These are phyloP conservation scores for Suillus ampliporus DNA, from an alignment of 768 basidiomycete species.

Conservation along the genomic window DNA sequence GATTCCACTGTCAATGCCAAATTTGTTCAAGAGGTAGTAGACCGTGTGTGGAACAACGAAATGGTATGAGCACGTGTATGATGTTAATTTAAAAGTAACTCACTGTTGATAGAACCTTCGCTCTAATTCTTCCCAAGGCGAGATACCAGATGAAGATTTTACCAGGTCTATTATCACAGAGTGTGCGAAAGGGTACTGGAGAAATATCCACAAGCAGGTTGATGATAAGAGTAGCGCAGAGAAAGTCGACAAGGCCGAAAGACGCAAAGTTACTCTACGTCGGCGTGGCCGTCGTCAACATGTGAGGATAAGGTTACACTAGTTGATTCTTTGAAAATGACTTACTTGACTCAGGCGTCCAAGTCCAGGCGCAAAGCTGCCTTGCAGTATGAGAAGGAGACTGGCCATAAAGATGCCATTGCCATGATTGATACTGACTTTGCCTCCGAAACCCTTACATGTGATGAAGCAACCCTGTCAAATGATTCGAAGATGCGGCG, in stretches of 20 bases:
- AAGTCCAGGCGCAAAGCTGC: slow-evolving; percentile 1
- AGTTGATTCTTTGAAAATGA: no score
- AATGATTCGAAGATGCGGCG: neutral
- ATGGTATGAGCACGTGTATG: no score
- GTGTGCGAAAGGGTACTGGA: slow-evolving; percentile 3
- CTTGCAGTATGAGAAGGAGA: neutral
- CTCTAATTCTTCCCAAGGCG: slow-evolving; percentile 1
- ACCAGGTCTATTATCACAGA: neutral
- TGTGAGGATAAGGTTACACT: neutral
- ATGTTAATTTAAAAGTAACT: no score
- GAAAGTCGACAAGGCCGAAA: neutral
- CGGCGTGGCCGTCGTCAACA: neutral
- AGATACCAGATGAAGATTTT: neutral
- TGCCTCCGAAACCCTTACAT: neutral
- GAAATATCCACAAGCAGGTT: slow-evolving; percentile 4
- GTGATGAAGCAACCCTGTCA: neutral
- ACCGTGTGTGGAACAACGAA: no score
- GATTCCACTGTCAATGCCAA: no score
- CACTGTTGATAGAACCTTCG: no score
- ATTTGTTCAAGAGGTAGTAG: no score
- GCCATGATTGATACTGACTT: neutral
- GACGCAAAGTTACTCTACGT: neutral
- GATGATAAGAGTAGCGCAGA: neutral
- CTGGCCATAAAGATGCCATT: neutral
- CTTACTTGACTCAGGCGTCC: neutral